A percentile compares a stretch with the other conserved stretches of the same genome.
Conservation (phyloP, 2,329 filamentous ascomycete species). For the Hypoxylon sp. region DNA sequence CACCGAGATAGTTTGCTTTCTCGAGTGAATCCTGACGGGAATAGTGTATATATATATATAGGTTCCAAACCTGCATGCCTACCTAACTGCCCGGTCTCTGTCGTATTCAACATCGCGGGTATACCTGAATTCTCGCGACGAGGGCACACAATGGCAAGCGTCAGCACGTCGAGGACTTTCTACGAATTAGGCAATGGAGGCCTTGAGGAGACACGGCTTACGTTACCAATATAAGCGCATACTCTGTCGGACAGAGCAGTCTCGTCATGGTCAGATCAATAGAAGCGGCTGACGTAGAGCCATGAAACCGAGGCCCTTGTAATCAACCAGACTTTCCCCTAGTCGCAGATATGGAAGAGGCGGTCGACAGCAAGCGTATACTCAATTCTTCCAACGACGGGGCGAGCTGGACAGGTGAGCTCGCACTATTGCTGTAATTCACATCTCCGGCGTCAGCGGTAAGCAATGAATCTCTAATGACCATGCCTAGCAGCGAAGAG, state of each 20-base stretch:
- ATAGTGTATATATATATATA: neutral
- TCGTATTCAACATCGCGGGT: too few relatives aligned
- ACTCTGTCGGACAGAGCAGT: neutral
- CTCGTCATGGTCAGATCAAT: neutral
- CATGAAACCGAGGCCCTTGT: neutral
- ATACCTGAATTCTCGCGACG: too few relatives aligned
- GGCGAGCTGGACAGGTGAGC: too few relatives aligned
- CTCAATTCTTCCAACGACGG: too few relatives aligned
- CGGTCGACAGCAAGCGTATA: too few relatives aligned
- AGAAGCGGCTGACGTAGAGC: neutral
- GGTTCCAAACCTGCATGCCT: neutral
- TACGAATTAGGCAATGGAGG: neutral
- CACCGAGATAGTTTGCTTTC: neutral
- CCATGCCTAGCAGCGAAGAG: too few relatives aligned
- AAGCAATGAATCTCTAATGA: too few relatives aligned
- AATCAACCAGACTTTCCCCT: neutral
- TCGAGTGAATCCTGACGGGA: neutral
- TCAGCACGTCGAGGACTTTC: neutral
- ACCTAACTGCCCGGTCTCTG: too few relatives aligned
- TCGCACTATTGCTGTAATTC: too few relatives aligned
- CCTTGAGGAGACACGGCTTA: conserved; percentile 6
- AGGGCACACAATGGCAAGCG: too few relatives aligned
- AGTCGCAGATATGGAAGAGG: neutral
- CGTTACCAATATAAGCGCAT: conserved; percentile 3
- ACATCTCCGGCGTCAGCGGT: too few relatives aligned